Conservation (phyloP, 2,329 filamentous ascomycete species). For the Ceratocystis albifundus region DNA sequence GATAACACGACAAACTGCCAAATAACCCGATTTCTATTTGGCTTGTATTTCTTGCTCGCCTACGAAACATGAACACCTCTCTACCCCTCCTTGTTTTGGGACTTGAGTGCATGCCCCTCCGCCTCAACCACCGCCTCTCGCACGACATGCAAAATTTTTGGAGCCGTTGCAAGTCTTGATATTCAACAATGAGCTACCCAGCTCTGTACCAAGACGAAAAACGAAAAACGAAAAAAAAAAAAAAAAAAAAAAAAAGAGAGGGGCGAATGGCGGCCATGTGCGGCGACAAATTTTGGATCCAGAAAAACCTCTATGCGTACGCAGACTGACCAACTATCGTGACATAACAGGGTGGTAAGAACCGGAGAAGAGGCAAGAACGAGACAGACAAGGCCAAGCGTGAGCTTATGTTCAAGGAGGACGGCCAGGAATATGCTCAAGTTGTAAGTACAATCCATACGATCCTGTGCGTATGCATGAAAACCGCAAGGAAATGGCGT, state of each 20-base stretch:
- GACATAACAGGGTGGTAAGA: constrained; percentile 78
- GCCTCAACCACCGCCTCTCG: background rate
- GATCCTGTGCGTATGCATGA: background rate
- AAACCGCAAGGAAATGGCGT: background rate
- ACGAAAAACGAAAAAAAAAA: too few relatives aligned
- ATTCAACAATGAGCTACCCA: background rate
- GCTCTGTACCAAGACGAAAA: background rate
- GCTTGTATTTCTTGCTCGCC: constrained; percentile 13
- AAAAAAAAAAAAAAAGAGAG: background rate
- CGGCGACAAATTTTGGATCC: background rate
- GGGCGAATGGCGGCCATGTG: background rate
- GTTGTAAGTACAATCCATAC: constrained; percentile 18
- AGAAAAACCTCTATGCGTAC: background rate
- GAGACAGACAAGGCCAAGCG: constrained; percentile 99
- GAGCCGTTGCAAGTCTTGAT: background rate
- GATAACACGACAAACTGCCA: background rate
- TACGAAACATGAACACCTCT: background rate
- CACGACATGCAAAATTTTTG: background rate
- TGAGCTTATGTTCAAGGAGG: constrained; percentile 97
- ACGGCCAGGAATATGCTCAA: constrained; percentile 59
- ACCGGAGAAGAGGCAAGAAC: constrained; percentile 96
- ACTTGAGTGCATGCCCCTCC: constrained; percentile 1
- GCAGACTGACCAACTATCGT: background rate
- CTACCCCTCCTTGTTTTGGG: constrained; percentile 7
- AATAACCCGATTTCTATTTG: background rate